Evolutionary conservation across 2,329 filamentous ascomycete genomes (phyloP).

Genomic region (Colletotrichum phormii): DNA sequence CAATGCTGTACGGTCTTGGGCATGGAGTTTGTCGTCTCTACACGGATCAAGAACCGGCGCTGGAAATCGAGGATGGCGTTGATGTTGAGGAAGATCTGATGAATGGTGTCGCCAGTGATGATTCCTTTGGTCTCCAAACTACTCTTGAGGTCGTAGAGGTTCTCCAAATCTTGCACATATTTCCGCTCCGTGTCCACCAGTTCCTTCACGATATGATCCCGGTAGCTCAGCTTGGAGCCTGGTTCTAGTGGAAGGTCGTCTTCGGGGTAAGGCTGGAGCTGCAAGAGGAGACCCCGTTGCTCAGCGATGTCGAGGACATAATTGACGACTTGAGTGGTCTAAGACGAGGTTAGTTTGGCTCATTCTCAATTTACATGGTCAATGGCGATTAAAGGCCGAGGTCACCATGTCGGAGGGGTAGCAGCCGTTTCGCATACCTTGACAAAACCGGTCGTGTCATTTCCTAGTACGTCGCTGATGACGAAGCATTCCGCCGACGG

Average conservation of each 20-base stretch:
- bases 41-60: constrained; percentile 91
- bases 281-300: constrained; percentile 77
- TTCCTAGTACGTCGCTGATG: constrained; percentile 89
- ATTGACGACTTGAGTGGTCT: constrained; percentile 91
- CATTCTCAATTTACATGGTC: constrained; percentile 2
- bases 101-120: constrained; percentile 88
- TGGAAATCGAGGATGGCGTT: constrained; percentile 96
- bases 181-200: constrained; percentile 95
- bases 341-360: constrained; percentile 9
- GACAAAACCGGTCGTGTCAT: constrained; percentile 96
- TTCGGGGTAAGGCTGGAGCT: constrained; percentile 68
- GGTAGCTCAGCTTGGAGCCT: constrained; percentile 76
- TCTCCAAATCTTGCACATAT: constrained; percentile 97
- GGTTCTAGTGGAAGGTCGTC: constrained; percentile 63
- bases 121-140: constrained; percentile 88
- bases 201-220: constrained; percentile 92
- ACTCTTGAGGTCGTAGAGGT: constrained; percentile 92
- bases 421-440: constrained; percentile 69
- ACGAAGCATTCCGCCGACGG: constrained; percentile 88
- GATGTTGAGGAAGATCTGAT: constrained; percentile 96
- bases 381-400: background rate
- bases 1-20: constrained; percentile 84
- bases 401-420: background rate
- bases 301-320: constrained; percentile 89
- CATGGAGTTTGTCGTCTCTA: constrained; percentile 94